Conservation (phyloP, 345 rosid genomes). For the Linum lewisii region DNA sequence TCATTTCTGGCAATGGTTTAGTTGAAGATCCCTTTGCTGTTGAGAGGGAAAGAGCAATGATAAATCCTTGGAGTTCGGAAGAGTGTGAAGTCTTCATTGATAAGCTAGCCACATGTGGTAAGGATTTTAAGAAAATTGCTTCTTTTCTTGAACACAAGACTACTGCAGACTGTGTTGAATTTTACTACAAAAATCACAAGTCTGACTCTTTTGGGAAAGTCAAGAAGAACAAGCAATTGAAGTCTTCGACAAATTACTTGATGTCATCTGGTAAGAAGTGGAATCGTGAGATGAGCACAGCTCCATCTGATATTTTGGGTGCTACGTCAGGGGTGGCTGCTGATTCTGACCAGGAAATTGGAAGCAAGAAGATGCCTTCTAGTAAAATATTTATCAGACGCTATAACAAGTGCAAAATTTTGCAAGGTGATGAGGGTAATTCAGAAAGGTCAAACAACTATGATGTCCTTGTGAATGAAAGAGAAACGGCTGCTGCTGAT, state of each 20-base stretch:
- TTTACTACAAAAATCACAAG: conserved; percentile 96
- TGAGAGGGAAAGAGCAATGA: conserved; percentile 81
- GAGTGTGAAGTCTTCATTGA: conserved; percentile 71
- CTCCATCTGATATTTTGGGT: conserved; percentile 70
- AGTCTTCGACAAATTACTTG: conserved; percentile 47
- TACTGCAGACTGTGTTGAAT: conserved; percentile 91
- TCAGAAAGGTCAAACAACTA: conserved; percentile 32
- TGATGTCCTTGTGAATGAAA: conserved; percentile 41
- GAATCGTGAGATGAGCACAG: conserved; percentile 60
- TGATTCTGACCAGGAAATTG: conserved; percentile 36
- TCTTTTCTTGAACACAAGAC: conserved; percentile 77
- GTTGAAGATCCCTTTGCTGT: conserved; percentile 82
- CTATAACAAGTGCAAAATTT: conserved; percentile 30
- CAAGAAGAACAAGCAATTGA: conserved; percentile 64
- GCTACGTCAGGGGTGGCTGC: conserved; percentile 70
- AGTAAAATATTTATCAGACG: conserved; percentile 38
- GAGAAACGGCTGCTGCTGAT: conserved; percentile 78
- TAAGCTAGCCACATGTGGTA: conserved; percentile 65
- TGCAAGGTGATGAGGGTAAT: conserved; percentile 5
- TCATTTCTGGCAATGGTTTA: conserved; percentile 66
- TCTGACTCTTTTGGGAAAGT: conserved; percentile 78
- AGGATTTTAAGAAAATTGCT: conserved; percentile 79
- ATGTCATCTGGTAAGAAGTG: conserved; percentile 57
- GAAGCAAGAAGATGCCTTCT: conserved; percentile 28
- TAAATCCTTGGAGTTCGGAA: conserved; percentile 80